phyloP scores from a whole-genome alignment of 73 alveolate genomes.

The Tetrahymena thermophila region DNA sequence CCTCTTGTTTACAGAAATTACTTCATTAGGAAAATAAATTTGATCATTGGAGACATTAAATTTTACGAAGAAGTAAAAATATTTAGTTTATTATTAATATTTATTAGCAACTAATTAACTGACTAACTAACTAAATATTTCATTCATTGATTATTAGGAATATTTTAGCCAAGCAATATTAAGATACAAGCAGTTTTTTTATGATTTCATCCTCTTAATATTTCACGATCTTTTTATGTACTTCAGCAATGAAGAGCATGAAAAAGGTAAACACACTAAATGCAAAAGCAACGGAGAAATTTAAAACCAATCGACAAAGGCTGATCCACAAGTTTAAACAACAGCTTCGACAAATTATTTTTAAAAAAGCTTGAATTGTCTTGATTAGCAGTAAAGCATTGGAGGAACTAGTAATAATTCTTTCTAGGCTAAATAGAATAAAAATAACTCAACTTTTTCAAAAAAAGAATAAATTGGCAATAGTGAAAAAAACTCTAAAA shows the following conservation, averaged over 20 bases:
- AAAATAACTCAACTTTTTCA: not conserved
- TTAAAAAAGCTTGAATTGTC: not conserved
- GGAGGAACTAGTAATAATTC: not conserved
- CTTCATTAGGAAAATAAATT: not conserved
- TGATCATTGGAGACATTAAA: not conserved
- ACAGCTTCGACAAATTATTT: not conserved
- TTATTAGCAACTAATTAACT: too few relatives aligned
- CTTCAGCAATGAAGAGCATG: not conserved
- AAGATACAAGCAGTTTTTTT: not conserved
- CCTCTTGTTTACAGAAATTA: not conserved
- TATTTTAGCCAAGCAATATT: not conserved
- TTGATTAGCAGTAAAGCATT: not conserved
- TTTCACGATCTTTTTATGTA: not conserved
- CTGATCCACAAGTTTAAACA: not conserved
- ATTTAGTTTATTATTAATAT: too few relatives aligned
- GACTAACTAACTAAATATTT: too few relatives aligned
- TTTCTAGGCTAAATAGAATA: not conserved
- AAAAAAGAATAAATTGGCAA: not conserved
- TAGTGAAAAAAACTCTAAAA: not conserved
- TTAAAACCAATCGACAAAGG: not conserved
- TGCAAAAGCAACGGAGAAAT: not conserved
- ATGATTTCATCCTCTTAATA: not conserved
- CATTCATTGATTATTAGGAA: not conserved
- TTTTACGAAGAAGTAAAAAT: not conserved
- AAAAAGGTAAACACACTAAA: not conserved